Evolutionary conservation across 441 rosid species (phyloP), one percentile per base, ranked within the genome.

Genomic region (Populus hybrid): DNA sequence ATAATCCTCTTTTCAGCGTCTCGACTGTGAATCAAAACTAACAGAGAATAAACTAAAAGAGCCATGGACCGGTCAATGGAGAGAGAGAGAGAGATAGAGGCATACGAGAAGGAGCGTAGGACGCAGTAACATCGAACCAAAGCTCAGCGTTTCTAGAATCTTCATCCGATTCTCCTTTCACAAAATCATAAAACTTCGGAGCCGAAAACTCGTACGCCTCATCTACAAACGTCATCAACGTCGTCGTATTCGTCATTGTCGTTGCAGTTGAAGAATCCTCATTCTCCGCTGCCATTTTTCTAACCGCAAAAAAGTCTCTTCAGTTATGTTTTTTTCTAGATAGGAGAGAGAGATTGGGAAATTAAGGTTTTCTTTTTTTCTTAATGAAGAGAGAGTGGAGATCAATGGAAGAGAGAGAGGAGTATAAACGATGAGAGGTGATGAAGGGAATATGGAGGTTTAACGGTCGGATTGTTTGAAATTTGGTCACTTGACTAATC

Each of bases 101-200:
- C 99, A 10, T 77, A 96, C 98, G 99, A 63, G 98, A 96, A 81
- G 98, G 99, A 23, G 93, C 98, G 77, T 94, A 87, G 85, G 91
- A 85, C 67, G 88, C 80, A 24, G 97, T 86, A 19, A 85, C 80
- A 5, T 87, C 88, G 75, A 96, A 96, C 99, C 99, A 96, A 69
- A 89, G 89, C 84, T 96, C 98, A 1, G 97, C 98, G 30, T 81
- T 82, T 9, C 84, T 83, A 72, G 74, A 73, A 23, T 92, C 95
- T 46, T 92, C 94, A 32, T 89, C 97, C 0, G 94, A 85, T 83
- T 96, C 98, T 19, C 84, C 95, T 5, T 76, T 81, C 0, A 83
- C 72, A 82, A 95, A 95, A 82, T 95, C 97, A 28, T 85, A 95
- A 87, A 95, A 95, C 38, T 84, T 70, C 2, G 98, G 98, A 9